Percentiles rank a stretch among this genome's conserved stretches.
phyloP scores from a whole-genome alignment of 179 eudicot species.

The Gypsophila paniculata region DNA sequence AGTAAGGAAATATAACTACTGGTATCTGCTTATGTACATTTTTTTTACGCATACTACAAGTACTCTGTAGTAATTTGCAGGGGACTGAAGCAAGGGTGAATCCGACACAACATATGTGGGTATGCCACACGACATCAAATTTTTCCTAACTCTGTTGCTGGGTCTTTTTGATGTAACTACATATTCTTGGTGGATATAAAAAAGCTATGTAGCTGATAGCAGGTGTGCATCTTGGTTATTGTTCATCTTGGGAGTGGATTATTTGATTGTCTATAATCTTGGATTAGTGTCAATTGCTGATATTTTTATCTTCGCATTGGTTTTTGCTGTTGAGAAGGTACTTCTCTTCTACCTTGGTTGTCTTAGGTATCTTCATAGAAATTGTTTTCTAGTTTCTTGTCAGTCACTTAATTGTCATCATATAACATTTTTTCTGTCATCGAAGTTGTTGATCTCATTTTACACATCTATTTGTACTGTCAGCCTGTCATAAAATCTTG shows the following conservation, averaged over 20 bases:
- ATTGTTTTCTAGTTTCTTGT: too few species aligned
- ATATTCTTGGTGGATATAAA: background rate
- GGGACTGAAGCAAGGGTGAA: background rate
- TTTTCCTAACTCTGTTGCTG: background rate
- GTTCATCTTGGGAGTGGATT: background rate
- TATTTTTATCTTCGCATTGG: background rate
- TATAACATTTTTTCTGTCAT: background rate
- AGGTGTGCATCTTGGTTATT: constrained; percentile 6
- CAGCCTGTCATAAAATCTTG: background rate
- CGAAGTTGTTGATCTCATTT: background rate
- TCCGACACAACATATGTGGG: background rate
- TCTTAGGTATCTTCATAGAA: too few species aligned
- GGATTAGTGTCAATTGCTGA: background rate
- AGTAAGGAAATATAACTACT: background rate
- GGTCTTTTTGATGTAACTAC: background rate
- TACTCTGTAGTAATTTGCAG: background rate
- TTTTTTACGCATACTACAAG: background rate
- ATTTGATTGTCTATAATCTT: background rate
- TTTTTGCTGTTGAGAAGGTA: too few species aligned
- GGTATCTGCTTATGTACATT: background rate
- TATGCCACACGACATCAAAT: background rate
- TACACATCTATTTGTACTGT: too few species aligned
- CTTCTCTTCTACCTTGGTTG: too few species aligned
- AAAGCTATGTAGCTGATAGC: background rate
- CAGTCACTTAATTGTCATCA: too few species aligned